Evolutionary conservation across 2,329 filamentous ascomycete species (phyloP).

Genomic region (Fusarium subglutinans): DNA sequence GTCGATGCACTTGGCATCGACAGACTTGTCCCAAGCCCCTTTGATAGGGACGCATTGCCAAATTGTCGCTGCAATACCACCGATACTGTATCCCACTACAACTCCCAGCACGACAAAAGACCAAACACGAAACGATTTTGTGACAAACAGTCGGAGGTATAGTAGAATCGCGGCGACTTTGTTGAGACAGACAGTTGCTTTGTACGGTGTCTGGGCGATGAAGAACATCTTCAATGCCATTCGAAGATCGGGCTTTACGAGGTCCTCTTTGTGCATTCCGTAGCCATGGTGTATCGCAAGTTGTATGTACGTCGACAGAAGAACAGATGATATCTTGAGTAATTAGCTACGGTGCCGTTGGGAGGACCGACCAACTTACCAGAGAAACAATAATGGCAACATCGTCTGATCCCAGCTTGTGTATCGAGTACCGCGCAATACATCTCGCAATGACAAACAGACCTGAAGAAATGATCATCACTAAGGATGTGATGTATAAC

Average conservation of each 20-base stretch:
- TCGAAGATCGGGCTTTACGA: not conserved
- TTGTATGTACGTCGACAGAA: not conserved
- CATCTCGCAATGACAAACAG: not conserved
- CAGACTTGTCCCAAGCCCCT: not conserved
- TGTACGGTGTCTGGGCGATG: not conserved
- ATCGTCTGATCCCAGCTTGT: not conserved
- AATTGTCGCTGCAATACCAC: not conserved
- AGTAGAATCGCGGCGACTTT: not conserved
- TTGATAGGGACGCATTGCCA: not conserved
- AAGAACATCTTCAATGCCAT: not conserved
- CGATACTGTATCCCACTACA: not conserved
- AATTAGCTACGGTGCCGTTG: fast-evolving
- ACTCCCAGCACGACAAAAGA: not conserved
- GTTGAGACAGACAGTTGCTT: not conserved
- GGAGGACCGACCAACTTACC: fast-evolving
- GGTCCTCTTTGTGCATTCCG: not conserved
- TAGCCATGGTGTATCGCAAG: not conserved
- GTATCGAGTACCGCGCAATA: not conserved
- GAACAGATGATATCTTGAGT: not conserved
- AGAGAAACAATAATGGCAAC: not conserved
- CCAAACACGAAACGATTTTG: not conserved
- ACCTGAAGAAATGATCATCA: not conserved
- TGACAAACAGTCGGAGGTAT: not conserved
- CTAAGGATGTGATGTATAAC: not conserved
- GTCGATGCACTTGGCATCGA: not conserved